Conservation (phyloP, 306 rosid species). For the Ceratonia siliqua region DNA sequence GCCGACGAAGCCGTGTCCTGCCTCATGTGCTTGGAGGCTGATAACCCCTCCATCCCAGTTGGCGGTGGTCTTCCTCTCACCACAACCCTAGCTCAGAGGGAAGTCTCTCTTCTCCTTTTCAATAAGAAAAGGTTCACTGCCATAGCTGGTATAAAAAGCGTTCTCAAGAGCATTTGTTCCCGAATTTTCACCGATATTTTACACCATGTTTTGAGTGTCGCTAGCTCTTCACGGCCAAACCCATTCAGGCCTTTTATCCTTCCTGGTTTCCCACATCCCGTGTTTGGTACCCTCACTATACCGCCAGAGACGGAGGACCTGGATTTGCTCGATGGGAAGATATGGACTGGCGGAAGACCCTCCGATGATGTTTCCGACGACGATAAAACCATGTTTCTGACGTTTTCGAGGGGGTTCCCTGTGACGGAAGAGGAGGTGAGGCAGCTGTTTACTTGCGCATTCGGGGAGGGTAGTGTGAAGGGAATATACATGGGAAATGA, state of each 20-base stretch:
- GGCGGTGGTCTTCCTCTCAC: slow-evolving; percentile 37
- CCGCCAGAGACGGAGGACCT: slow-evolving; percentile 20
- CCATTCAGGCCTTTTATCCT: slow-evolving; percentile 18
- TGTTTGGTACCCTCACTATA: slow-evolving; percentile 48
- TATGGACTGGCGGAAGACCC: slow-evolving; percentile 35
- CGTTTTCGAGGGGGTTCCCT: slow-evolving; percentile 66
- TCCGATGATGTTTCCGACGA: slow-evolving; percentile 32
- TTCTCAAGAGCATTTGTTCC: slow-evolving; percentile 44
- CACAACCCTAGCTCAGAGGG: slow-evolving; percentile 17
- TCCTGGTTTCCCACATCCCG: slow-evolving; percentile 56
- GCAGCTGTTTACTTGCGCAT: slow-evolving; percentile 15
- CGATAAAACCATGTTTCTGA: slow-evolving; percentile 63
- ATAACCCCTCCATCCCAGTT: not conserved
- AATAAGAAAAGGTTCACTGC: slow-evolving; percentile 35
- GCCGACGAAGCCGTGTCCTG: slow-evolving; percentile 51
- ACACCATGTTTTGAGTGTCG: slow-evolving; percentile 16
- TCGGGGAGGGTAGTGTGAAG: slow-evolving; percentile 48
- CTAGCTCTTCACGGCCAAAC: not conserved
- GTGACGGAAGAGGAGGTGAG: slow-evolving; percentile 47
- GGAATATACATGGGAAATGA: slow-evolving; percentile 43
- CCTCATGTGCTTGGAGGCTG: slow-evolving; percentile 40
- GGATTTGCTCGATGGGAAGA: slow-evolving; percentile 20
- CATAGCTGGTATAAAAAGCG: slow-evolving; percentile 45
- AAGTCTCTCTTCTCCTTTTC: slow-evolving; percentile 46
- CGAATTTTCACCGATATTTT: slow-evolving; percentile 58